Conservation (phyloP, 306 rosid species). For the Herpetospermum pedunculosum region DNA sequence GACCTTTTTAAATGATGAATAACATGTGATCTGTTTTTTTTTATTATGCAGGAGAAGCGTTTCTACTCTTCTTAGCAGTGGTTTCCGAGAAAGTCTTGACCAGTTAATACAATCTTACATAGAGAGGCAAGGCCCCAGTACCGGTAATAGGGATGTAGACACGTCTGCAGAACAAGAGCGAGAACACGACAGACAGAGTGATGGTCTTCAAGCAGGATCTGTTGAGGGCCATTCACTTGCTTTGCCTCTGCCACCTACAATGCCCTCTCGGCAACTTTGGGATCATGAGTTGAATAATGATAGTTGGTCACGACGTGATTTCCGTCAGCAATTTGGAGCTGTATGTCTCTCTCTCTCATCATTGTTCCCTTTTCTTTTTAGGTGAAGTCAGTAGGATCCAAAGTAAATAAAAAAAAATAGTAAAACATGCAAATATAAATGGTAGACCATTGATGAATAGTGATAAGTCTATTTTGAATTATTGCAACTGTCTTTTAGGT, state of each 20-base stretch:
- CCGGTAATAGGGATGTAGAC: conserved; percentile 63
- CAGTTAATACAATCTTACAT: conserved; percentile 84
- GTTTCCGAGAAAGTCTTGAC: conserved; percentile 86
- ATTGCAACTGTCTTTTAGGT: background rate
- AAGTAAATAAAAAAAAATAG: background rate
- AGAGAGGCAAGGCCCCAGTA: conserved; percentile 68
- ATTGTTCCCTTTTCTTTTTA: conserved; percentile 1
- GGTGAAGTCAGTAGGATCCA: background rate
- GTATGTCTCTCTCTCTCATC: conserved; percentile 41
- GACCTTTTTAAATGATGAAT: conserved; percentile 8
- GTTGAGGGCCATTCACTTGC: conserved; percentile 32
- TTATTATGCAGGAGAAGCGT: conserved; percentile 84
- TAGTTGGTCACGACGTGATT: conserved; percentile 55
- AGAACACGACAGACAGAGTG: conserved; percentile 41
- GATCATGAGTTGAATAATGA: conserved; percentile 49
- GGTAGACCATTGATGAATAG: background rate
- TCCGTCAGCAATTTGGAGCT: conserved; percentile 63
- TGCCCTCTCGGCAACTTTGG: conserved; percentile 58
- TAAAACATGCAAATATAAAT: background rate
- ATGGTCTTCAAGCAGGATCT: conserved; percentile 26
- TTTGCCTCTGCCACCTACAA: conserved; percentile 42
- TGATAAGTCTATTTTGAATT: background rate
- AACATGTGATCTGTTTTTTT: background rate
- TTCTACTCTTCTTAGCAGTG: conserved; percentile 87
- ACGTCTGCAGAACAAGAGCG: conserved; percentile 44